A percentile compares a stretch with the other conserved stretches of the same genome.
Conservation (phyloP, 306 rosid genomes). For the Comarum palustre region DNA sequence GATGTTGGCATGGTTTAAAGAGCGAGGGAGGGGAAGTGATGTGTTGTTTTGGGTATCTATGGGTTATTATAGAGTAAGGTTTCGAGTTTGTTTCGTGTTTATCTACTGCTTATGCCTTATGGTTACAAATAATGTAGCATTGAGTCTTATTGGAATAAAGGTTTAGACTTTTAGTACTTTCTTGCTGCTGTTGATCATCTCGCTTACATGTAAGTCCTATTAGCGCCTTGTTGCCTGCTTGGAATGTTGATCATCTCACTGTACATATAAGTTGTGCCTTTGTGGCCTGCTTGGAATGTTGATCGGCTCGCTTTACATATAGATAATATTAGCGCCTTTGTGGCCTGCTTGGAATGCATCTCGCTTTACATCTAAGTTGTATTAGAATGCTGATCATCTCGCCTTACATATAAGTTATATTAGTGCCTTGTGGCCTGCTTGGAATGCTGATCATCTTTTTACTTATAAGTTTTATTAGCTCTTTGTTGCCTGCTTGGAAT, state of each 20-base stretch:
- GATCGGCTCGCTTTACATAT: too few relatives aligned
- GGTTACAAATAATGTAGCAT: neutral
- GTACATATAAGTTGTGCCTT: too few relatives aligned
- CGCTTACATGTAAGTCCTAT: neutral
- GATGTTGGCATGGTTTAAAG: neutral
- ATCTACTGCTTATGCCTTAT: neutral
- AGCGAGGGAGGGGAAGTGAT: neutral
- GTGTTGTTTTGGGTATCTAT: too few relatives aligned
- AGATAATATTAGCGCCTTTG: too few relatives aligned
- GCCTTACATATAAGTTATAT: neutral
- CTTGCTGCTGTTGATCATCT: neutral
- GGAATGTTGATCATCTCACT: too few relatives aligned
- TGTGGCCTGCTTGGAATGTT: too few relatives aligned
- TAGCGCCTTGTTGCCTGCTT: neutral
- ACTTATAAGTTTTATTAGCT: neutral
- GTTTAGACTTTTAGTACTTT: neutral
- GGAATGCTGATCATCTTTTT: too few relatives aligned
- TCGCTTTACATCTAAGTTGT: too few relatives aligned
- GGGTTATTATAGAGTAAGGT: neutral
- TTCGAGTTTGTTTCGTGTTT: neutral
- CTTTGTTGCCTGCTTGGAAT: neutral
- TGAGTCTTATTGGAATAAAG: slow-evolving; percentile 1
- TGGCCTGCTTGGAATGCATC: too few relatives aligned
- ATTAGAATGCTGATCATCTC: too few relatives aligned
- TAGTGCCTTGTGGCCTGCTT: neutral